A percentile compares a stretch with the other conserved stretches of the same genome.
Evolutionary conservation across 2,329 filamentous ascomycete species (phyloP).

Genomic region (Ascochyta lentis): DNA sequence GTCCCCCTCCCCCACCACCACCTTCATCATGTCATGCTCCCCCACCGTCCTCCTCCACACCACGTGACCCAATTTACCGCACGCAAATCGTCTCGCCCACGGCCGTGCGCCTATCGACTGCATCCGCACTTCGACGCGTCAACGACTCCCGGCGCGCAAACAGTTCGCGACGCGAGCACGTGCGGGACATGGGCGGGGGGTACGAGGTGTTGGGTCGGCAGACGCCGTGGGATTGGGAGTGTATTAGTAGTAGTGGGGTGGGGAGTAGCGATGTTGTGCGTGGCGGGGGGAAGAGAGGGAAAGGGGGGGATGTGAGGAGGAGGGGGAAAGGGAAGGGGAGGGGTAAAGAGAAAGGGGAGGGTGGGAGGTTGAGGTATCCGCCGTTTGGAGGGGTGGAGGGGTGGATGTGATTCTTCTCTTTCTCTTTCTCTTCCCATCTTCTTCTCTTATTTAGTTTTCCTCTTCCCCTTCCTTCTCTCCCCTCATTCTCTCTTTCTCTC

Average conservation of each 20-base stretch:
- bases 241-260: constrained; percentile 38
- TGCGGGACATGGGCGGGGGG: constrained; percentile 39
- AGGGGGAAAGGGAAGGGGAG: background rate
- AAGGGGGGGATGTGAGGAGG: constrained; percentile 13
- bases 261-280: constrained; percentile 20
- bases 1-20: constrained; percentile 12
- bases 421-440: no score
- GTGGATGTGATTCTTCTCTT: constrained; percentile 27
- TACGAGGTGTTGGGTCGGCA: constrained; percentile 40
- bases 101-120: constrained; percentile 35
- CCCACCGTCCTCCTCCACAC: constrained; percentile 14
- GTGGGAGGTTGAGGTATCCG: constrained; percentile 32
- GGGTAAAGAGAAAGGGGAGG: background rate
- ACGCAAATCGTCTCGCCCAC: constrained; percentile 39
- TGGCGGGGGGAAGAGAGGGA: background rate
- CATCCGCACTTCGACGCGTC: constrained; percentile 31
- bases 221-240: constrained; percentile 46
- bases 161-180: background rate
- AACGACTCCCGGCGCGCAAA: constrained; percentile 20
- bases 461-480: no score
- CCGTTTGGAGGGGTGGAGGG: constrained; percentile 36
- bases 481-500: no score
- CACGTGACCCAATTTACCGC: constrained; percentile 36
- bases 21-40: background rate
- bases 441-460: no score